phyloP scores from a whole-genome alignment of 352 stramenopile genomes.

The Globisporangium nagaii region DNA sequence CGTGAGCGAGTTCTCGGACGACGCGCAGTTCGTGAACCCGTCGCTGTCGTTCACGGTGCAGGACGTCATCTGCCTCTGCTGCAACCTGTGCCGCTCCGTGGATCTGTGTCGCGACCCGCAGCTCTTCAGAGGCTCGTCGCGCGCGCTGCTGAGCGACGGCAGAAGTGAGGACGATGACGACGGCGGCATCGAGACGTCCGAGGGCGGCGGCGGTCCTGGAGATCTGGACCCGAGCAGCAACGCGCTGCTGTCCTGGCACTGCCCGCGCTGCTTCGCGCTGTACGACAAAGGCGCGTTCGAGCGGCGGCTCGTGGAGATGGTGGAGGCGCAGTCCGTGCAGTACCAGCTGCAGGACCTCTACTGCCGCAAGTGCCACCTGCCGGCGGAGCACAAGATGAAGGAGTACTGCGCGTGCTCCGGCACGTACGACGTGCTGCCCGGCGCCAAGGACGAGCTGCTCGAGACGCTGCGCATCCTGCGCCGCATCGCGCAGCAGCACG shows the following conservation, averaged over 20 bases:
- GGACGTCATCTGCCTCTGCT: conserved; percentile 96
- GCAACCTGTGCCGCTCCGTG: conserved; percentile 94
- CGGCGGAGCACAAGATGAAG: conserved; percentile 69
- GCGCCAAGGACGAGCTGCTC: conserved; percentile 16
- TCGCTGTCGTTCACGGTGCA: conserved; percentile 94
- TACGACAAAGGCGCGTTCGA: conserved; percentile 91
- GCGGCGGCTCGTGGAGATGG: conserved; percentile 86
- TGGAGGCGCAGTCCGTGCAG: conserved; percentile 80
- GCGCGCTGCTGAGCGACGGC: conserved; percentile 13
- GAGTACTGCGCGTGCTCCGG: conserved; percentile 81
- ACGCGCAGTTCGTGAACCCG: conserved; percentile 92
- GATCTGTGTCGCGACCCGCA: conserved; percentile 94
- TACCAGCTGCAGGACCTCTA: conserved; percentile 92
- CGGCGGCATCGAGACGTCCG: conserved; percentile 20
- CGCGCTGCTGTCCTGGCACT: conserved; percentile 82
- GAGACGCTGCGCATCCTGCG: conserved; percentile 59
- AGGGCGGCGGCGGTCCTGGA: neutral
- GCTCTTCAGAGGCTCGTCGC: conserved; percentile 75
- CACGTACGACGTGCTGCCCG: neutral
- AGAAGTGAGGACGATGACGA: conserved; percentile 18
- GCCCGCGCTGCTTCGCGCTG: conserved; percentile 87
- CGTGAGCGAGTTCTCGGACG: conserved; percentile 68
- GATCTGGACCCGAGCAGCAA: no score
- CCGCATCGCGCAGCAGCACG: conserved; percentile 63
- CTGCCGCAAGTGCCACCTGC: conserved; percentile 74